These are phyloP conservation scores for Priceomyces carsonii DNA, from an alignment of 805 yeast genomes.

Conservation along the genomic window DNA sequence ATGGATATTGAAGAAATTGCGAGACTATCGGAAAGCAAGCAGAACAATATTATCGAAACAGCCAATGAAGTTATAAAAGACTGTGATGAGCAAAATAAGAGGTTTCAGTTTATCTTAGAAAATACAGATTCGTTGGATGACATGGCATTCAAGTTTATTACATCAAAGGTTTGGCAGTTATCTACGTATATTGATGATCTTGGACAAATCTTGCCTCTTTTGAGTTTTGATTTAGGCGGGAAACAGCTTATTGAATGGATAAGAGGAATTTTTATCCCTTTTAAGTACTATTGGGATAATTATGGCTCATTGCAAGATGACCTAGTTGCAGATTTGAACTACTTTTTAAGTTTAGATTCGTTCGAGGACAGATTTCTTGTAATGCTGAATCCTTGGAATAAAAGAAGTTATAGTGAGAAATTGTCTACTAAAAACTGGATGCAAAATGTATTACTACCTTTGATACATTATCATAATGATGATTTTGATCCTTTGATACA, in stretches of 20 bases:
- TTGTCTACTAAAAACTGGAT: constrained; percentile 23
- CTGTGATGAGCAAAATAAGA: not conserved
- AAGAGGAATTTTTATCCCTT: constrained; percentile 28
- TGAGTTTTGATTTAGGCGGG: constrained; percentile 10
- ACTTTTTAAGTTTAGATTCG: constrained; percentile 13
- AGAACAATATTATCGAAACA: not conserved
- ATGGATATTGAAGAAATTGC: constrained; percentile 5
- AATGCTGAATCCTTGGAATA: constrained; percentile 23
- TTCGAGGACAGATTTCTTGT: constrained; percentile 19
- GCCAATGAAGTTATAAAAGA: constrained; percentile 2
- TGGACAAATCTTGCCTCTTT: constrained; percentile 15
- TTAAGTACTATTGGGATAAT: constrained; percentile 27
- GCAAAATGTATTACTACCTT: constrained; percentile 29
- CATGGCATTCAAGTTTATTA: constrained; percentile 18
- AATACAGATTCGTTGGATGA: constrained; percentile 1
- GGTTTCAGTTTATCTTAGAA: constrained; percentile 1
- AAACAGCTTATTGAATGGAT: constrained; percentile 26
- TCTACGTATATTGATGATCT: constrained; percentile 21
- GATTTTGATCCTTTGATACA: constrained; percentile 24
- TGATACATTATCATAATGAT: constrained; percentile 16
- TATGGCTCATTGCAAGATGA: constrained; percentile 16
- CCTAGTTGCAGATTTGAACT: constrained; percentile 11
- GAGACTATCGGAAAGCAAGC: not conserved
- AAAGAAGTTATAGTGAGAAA: constrained; percentile 11
- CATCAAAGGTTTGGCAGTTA: constrained; percentile 18